Conservation (phyloP, 176 grass and related monocot genomes). For the Tillandsia leiboldiana region DNA sequence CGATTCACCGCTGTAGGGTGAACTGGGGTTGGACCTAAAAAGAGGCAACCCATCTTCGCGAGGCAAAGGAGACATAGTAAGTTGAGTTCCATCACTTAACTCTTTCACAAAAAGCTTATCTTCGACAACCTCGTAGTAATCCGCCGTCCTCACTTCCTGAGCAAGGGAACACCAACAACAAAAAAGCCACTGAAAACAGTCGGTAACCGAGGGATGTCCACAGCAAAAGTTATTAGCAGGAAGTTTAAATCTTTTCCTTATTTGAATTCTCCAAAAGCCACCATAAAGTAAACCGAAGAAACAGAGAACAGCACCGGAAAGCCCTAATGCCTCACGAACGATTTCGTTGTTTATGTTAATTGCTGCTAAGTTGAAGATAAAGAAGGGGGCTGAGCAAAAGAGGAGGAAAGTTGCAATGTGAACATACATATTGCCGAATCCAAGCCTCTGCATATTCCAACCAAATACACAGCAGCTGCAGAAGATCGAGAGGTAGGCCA, state of each 20-base stretch:
- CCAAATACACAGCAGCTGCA: constrained; percentile 75
- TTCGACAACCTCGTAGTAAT: constrained; percentile 51
- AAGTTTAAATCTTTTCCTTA: constrained; percentile 28
- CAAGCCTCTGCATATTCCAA: constrained; percentile 87
- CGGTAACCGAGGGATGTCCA: constrained; percentile 4
- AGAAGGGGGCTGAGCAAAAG: constrained; percentile 45
- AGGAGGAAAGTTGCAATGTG: constrained; percentile 61
- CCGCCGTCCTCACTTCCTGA: constrained; percentile 58
- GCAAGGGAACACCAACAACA: constrained; percentile 44
- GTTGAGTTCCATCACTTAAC: constrained; percentile 15
- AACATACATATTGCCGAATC: constrained; percentile 68
- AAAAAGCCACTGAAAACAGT: constrained; percentile 39
- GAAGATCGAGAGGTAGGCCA: constrained; percentile 31
- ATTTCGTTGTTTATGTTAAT: constrained; percentile 29
- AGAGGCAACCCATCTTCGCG: constrained; percentile 42
- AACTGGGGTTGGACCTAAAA: constrained; percentile 38
- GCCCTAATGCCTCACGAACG: constrained; percentile 24
- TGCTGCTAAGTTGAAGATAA: constrained; percentile 48
- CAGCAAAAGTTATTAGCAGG: constrained; percentile 22
- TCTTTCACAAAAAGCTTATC: constrained; percentile 12
- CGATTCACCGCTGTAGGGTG: constrained; percentile 27
- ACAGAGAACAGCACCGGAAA: constrained; percentile 30
- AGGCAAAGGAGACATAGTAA: constrained; percentile 28
- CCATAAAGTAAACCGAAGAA: constrained; percentile 41
- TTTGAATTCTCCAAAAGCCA: constrained; percentile 40